Evolutionary conservation across 805 yeast genomes (phyloP).

Genomic region (Hermanozyma aechmeae): DNA sequence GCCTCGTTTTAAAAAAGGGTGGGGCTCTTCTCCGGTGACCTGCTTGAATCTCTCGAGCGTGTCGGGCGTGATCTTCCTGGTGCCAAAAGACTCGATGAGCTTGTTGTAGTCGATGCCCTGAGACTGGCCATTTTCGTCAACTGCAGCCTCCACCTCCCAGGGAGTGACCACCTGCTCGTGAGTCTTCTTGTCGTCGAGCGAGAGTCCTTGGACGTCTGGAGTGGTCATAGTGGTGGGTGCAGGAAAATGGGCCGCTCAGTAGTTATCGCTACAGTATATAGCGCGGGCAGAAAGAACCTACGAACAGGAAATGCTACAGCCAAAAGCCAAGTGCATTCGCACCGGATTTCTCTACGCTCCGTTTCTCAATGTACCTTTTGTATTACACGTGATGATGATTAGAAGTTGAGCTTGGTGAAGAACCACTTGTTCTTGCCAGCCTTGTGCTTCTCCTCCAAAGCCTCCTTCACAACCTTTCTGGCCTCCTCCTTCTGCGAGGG

Average conservation of each 20-base stretch:
- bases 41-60: constrained; percentile 64
- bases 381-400: constrained; percentile 25
- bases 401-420: constrained; percentile 95
- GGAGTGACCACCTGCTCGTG: constrained; percentile 55
- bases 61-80: constrained; percentile 59
- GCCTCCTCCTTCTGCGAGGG: constrained; percentile 99
- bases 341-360: too few species aligned
- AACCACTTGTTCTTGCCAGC: constrained; percentile 99
- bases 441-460: constrained; percentile 98
- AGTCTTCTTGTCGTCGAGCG: too few species aligned
- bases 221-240: too few species aligned
- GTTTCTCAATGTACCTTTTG: too few species aligned
- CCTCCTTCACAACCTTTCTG: constrained; percentile 97
- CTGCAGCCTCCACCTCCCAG: constrained; percentile 99
- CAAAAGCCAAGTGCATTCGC: too few species aligned
- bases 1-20: constrained; percentile 82
- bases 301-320: too few species aligned
- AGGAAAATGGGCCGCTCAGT: too few species aligned
- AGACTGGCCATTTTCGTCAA: constrained; percentile 78
- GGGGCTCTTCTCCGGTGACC: constrained; percentile 88
- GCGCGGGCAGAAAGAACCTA: too few species aligned
- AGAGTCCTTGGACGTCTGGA: too few species aligned
- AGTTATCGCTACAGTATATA: too few species aligned
- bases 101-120: constrained; percentile 89
- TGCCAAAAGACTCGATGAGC: constrained; percentile 80